Conservation (phyloP, 1,284 basidiomycete species). For the Fomitopsis palustris region DNA sequence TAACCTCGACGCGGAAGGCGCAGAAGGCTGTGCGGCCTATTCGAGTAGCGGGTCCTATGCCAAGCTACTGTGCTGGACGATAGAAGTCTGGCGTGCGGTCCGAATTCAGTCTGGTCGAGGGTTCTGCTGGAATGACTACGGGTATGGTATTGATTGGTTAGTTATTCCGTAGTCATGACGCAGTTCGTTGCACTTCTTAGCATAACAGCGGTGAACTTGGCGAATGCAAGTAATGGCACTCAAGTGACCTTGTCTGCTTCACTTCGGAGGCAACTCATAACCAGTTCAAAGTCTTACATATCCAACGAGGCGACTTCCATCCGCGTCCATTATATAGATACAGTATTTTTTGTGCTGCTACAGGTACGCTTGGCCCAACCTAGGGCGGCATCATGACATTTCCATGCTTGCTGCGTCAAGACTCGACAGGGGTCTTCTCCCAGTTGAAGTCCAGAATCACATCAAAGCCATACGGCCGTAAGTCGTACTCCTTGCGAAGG, state of each 20-base stretch:
- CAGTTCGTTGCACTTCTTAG: too few species aligned
- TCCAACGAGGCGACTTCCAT: neutral
- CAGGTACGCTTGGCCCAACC: neutral
- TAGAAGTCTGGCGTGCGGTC: neutral
- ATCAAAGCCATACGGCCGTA: slow-evolving; percentile 67
- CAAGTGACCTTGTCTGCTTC: too few species aligned
- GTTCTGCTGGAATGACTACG: neutral
- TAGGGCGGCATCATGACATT: neutral
- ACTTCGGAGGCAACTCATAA: too few species aligned
- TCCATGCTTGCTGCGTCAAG: neutral
- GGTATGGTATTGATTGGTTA: too few species aligned
- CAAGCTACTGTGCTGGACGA: neutral
- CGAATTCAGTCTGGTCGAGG: neutral
- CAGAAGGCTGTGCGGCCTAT: neutral
- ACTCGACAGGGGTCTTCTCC: slow-evolving; percentile 18
- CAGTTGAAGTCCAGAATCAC: slow-evolving; percentile 71
- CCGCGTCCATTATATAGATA: neutral
- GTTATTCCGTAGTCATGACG: too few species aligned
- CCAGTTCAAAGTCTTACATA: too few species aligned
- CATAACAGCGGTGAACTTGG: too few species aligned
- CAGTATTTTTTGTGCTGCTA: neutral
- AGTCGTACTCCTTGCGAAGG: slow-evolving; percentile 58
- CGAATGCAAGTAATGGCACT: too few species aligned
- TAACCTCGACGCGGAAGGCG: neutral
- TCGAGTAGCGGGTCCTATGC: neutral